These are phyloP conservation scores for Balakata baccata DNA, from an alignment of 345 rosid species.

Conservation along the genomic window DNA sequence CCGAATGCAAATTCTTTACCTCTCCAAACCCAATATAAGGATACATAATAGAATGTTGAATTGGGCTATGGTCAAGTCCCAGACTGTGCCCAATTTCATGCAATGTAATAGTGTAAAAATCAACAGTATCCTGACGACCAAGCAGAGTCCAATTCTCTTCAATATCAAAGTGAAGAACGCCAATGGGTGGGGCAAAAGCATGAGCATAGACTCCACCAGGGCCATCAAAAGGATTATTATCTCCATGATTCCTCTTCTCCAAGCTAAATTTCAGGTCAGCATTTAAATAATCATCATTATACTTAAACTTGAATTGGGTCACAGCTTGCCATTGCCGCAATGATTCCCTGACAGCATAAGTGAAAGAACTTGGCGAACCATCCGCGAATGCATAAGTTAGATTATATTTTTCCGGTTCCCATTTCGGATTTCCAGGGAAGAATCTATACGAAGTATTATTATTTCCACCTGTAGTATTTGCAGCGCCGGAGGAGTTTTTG, in stretches of 20 bases:
- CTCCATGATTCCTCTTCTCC: background rate
- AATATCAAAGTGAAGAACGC: background rate
- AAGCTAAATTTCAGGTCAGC: conserved; percentile 3
- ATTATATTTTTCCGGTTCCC: no score
- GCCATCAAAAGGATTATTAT: conserved; percentile 2
- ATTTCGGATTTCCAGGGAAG: no score
- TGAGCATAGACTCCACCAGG: conserved; percentile 1
- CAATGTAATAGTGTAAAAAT: background rate
- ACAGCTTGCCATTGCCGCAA: background rate
- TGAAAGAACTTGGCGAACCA: no score
- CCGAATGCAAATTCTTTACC: background rate
- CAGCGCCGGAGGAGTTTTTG: no score
- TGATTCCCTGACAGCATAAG: background rate
- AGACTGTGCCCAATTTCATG: conserved; percentile 4
- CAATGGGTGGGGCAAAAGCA: background rate
- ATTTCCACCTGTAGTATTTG: no score
- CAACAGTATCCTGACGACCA: background rate
- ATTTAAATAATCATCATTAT: background rate
- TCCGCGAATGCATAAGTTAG: no score
- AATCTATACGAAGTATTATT: no score
- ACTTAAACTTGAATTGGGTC: background rate
- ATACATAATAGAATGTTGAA: background rate
- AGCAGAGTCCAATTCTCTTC: conserved; percentile 2
- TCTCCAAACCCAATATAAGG: background rate
- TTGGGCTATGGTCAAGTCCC: background rate